A percentile compares a stretch with the other conserved stretches of the same genome.
phyloP scores from a whole-genome alignment of 805 yeast species.

The Candida argentea region DNA sequence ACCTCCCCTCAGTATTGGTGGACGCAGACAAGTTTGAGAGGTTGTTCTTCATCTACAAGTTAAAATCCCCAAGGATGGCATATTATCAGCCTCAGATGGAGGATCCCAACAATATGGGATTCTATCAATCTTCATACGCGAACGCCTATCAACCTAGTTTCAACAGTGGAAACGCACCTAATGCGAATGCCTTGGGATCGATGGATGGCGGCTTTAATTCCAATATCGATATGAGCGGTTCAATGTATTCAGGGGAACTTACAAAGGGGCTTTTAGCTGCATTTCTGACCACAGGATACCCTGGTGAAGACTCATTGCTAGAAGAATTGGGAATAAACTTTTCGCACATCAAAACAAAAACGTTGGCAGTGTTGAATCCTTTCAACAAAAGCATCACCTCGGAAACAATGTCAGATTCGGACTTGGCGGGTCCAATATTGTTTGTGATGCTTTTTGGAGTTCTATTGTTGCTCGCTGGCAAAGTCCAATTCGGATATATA shows the following conservation, averaged over 20 bases:
- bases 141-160: conserved; percentile 13
- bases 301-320: conserved; percentile 87
- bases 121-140: conserved; percentile 33
- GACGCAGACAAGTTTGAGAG: too few species aligned
- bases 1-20: too few species aligned
- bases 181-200: conserved; percentile 19
- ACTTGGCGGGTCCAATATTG: conserved; percentile 88
- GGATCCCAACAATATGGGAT: conserved; percentile 29
- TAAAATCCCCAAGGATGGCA: conserved; percentile 31
- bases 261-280: conserved; percentile 82
- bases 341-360: conserved; percentile 73
- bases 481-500: conserved; percentile 92
- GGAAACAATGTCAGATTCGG: conserved; percentile 77
- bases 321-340: conserved; percentile 94
- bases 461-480: conserved; percentile 74
- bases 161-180: conserved; percentile 1
- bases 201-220: conserved; percentile 30
- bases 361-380: conserved; percentile 79
- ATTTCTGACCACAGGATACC: conserved; percentile 83
- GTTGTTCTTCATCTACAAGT: neutral
- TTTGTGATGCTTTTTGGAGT: conserved; percentile 85
- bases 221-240: conserved; percentile 29
- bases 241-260: conserved; percentile 38
- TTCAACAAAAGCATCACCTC: conserved; percentile 48
- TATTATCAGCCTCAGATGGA: conserved; percentile 27